A percentile compares a stretch with the other conserved stretches of the same genome.
phyloP scores from a whole-genome alignment of 495 filamentous ascomycete genomes.

The Penicillium silybi region DNA sequence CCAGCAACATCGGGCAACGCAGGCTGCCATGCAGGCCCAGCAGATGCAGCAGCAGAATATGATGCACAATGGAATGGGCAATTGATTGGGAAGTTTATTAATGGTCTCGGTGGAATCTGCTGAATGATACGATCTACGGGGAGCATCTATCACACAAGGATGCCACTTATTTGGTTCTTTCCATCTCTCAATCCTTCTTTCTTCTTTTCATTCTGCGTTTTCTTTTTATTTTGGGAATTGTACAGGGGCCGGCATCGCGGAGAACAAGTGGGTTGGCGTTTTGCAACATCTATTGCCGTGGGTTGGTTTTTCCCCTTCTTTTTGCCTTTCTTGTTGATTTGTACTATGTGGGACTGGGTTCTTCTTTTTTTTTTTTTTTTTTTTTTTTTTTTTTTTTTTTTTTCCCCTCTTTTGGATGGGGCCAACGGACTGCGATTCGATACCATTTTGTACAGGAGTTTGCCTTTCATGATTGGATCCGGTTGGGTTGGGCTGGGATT shows the following conservation, averaged over 20 bases:
- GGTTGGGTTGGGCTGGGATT: conserved; percentile 7
- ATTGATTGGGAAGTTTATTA: conserved; percentile 8
- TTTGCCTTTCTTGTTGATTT: conserved; percentile 13
- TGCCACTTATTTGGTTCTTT: background rate
- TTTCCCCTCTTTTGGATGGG: conserved; percentile 13
- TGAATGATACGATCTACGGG: background rate
- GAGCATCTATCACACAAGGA: background rate
- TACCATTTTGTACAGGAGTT: conserved; percentile 45
- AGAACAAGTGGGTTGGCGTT: conserved; percentile 21
- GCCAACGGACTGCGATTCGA: conserved; percentile 31
- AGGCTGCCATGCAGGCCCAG: conserved; percentile 34
- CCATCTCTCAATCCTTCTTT: background rate
- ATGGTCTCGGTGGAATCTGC: background rate
- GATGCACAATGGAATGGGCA: conserved; percentile 47
- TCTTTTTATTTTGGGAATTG: conserved; percentile 9
- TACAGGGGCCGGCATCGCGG: conserved; percentile 21
- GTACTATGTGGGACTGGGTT: conserved; percentile 21
- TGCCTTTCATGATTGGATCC: conserved; percentile 4
- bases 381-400: conserved; percentile 8
- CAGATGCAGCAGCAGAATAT: conserved; percentile 46
- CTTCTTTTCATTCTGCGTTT: conserved; percentile 8
- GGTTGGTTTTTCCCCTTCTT: conserved; percentile 1
- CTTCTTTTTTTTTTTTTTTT: conserved; percentile 9
- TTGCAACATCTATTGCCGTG: conserved; percentile 11
- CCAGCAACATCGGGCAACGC: conserved; percentile 35